Conservation (phyloP, 2,329 filamentous ascomycete genomes). For the Cytospora piceae region DNA sequence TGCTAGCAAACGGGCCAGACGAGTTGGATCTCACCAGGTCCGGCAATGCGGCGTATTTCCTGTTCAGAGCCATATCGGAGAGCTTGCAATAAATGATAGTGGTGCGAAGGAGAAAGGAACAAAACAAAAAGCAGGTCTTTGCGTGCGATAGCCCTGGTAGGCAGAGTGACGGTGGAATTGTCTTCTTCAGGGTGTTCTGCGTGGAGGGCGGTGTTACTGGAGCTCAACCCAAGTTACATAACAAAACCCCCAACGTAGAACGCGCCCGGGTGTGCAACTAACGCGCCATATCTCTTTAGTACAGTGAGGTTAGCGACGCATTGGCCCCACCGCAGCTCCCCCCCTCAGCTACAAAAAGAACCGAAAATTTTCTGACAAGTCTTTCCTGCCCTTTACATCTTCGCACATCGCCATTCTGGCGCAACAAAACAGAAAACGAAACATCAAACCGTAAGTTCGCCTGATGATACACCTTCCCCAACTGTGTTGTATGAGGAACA, state of each 20-base stretch:
- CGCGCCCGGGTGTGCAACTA: neutral
- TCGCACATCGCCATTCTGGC: neutral
- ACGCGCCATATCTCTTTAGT: neutral
- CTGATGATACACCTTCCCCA: neutral
- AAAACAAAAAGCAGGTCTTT: neutral
- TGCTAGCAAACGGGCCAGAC: constrained; percentile 27
- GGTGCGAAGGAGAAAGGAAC: neutral
- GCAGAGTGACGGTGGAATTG: neutral
- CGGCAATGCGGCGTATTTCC: constrained; percentile 81
- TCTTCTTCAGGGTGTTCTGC: neutral
- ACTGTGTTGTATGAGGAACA: constrained; percentile 38
- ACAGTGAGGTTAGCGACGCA: neutral
- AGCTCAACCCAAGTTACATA: neutral
- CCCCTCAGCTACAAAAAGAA: constrained; percentile 17
- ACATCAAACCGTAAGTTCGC: constrained; percentile 38
- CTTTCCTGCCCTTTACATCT: neutral
- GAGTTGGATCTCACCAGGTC: constrained; percentile 63
- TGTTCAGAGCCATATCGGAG: constrained; percentile 68
- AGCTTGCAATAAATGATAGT: neutral
- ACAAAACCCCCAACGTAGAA: neutral
- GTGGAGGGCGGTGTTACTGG: neutral
- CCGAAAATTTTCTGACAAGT: neutral
- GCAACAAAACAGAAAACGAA: neutral
- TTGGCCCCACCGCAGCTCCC: neutral
- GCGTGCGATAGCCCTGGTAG: neutral